phyloP scores from a whole-genome alignment of 805 yeast species.

The Monosporozyma solicola region DNA sequence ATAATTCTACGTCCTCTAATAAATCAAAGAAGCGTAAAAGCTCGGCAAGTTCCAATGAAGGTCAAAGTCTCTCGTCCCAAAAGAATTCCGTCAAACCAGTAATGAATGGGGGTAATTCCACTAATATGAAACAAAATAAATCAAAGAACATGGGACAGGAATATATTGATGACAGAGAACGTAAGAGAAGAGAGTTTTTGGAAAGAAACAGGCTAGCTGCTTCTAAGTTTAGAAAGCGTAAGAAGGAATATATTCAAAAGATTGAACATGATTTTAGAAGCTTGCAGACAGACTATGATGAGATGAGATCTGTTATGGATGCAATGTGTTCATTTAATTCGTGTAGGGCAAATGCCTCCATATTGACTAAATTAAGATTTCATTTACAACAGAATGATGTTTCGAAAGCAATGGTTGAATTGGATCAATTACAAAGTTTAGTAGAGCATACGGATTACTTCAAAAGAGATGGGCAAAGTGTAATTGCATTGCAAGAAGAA shows the following conservation, averaged over 20 bases:
- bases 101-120: background rate
- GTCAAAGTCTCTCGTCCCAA: no score
- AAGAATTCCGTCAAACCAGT: background rate
- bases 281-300: conserved; percentile 62
- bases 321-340: conserved; percentile 1
- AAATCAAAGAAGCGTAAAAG: background rate
- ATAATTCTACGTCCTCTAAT: background rate
- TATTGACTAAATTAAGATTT: background rate
- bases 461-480: conserved; percentile 23
- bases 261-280: conserved; percentile 73
- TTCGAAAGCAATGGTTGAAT: conserved; percentile 13
- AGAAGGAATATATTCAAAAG: conserved; percentile 76
- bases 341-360: background rate
- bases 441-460: conserved; percentile 15
- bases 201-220: conserved; percentile 96
- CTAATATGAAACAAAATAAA: background rate
- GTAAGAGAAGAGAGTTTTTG: conserved; percentile 54
- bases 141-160: conserved; percentile 11
- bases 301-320: conserved; percentile 19
- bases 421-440: conserved; percentile 18
- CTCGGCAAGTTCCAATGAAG: background rate
- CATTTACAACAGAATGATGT: conserved; percentile 15
- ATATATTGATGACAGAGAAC: conserved; percentile 63
- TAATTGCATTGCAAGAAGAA: conserved; percentile 7
- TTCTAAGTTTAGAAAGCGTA: conserved; percentile 86